Evolutionary conservation across 768 basidiomycete species (phyloP).

Genomic region (Tricholoma sp.): DNA sequence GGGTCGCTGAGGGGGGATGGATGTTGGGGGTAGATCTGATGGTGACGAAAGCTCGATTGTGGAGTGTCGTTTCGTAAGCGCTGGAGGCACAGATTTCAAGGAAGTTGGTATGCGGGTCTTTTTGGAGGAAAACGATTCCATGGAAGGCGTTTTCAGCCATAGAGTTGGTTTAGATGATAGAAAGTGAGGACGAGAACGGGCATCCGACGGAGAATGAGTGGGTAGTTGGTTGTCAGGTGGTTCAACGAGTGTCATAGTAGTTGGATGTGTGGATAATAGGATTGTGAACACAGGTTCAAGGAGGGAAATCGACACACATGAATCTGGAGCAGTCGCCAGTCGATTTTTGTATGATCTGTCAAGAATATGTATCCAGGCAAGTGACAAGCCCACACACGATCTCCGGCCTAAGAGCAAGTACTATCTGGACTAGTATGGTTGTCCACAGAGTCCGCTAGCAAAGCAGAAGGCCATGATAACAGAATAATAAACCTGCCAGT

Average conservation of each 20-base stretch:
- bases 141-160: conserved; percentile 16
- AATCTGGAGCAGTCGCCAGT: neutral
- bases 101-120: conserved; percentile 1
- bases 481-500: neutral
- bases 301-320: neutral
- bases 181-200: conserved; percentile 9
- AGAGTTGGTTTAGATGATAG: conserved; percentile 16
- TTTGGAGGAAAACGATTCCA: conserved; percentile 14
- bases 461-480: neutral
- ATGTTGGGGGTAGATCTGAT: conserved; percentile 14
- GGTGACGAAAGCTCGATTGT: conserved; percentile 18
- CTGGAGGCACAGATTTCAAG: conserved; percentile 3
- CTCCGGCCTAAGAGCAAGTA: neutral
- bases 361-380: neutral
- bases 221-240: neutral
- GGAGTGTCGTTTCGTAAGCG: conserved; percentile 31
- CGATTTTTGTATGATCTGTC: neutral
- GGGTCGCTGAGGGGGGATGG: conserved; percentile 25
- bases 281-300: neutral
- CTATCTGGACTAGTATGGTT: neutral
- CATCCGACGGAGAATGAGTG: neutral
- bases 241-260: conserved; percentile 11
- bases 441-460: neutral
- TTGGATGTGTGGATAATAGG: neutral
- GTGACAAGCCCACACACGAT: neutral